phyloP scores from a whole-genome alignment of 192 early-diverging fungal genomes.

The Coemansia sp. region DNA sequence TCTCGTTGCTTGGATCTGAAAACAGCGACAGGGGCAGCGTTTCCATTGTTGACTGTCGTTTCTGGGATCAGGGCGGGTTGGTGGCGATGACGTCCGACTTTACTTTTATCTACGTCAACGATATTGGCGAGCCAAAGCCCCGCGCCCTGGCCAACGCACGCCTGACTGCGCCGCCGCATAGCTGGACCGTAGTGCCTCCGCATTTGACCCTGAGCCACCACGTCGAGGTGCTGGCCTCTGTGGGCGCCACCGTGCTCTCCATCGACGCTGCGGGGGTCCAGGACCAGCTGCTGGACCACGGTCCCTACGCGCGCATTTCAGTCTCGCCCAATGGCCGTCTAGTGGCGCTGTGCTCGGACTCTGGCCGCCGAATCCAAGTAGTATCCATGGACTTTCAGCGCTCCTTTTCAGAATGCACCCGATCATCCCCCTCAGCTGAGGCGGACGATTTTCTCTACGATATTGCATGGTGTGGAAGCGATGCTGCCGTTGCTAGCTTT shows the following conservation, averaged over 20 bases:
- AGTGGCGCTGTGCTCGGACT: slow-evolving; percentile 75
- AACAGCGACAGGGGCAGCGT: slow-evolving; percentile 74
- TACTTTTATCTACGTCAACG: slow-evolving; percentile 75
- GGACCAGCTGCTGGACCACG: slow-evolving; percentile 80
- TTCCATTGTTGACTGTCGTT: slow-evolving; percentile 78
- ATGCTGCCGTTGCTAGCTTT: slow-evolving; percentile 86
- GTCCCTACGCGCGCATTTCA: slow-evolving; percentile 83
- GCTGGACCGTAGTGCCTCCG: slow-evolving; percentile 89
- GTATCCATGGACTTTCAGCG: slow-evolving; percentile 94
- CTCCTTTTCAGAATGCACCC: slow-evolving; percentile 66
- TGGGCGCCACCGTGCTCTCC: slow-evolving; percentile 71
- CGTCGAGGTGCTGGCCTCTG: slow-evolving; percentile 82
- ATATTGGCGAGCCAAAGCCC: slow-evolving; percentile 83
- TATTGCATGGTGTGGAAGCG: slow-evolving; percentile 81
- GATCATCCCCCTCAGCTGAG: not conserved
- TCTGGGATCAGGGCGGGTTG: slow-evolving; percentile 88
- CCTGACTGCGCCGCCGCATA: slow-evolving; percentile 63
- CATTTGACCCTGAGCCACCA: slow-evolving; percentile 81
- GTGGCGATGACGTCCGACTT: slow-evolving; percentile 85
- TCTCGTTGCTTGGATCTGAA: slow-evolving; percentile 51
- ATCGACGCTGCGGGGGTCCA: slow-evolving; percentile 73
- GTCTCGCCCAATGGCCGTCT: slow-evolving; percentile 95
- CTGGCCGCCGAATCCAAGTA: slow-evolving; percentile 81
- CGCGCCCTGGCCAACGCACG: slow-evolving; percentile 65
- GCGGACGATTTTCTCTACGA: not conserved